Evolutionary conservation across 2,329 filamentous ascomycete species (phyloP), one percentile per base, ranked within the genome.

Genomic region (Pseudonectria buxi): DNA sequence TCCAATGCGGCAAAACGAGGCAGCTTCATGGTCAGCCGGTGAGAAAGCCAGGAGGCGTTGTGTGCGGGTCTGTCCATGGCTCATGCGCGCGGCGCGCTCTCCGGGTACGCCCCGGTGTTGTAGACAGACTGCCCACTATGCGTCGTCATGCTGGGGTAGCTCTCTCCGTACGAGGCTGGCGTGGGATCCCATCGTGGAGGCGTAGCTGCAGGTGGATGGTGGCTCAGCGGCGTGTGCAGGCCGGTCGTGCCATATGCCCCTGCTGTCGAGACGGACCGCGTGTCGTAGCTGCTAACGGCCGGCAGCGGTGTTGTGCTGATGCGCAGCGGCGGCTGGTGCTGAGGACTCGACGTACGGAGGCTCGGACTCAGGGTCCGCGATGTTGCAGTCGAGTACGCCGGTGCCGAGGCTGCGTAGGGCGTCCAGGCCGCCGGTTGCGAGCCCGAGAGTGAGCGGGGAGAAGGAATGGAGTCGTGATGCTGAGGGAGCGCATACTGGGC

Each of bases 361-460:
- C 45, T 50, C 4, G 61, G 61, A 40, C 61, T 64, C 24, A 76
- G 55, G 0, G 69, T 61, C n/a, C 71, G 65, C 7, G 53, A 50
- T 7, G 58, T 43, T 2, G 54, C 47, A 2, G 61, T 55, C 2
- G 54, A 50, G 37, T 64, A 64, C 10, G 55, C 45, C 2, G 56
- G 47, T 6, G 53, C 49, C 2, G 59, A 44, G 2, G 60, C 46
- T 11, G 63, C 56, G 47, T 74, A 74, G 1, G 64, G 54, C 1
- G 59, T 59, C 74, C 73, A 77, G n/a, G 61, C 59, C 9, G 5
- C 18, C 2, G 68, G 56, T 4, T 66, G 60, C 2, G 64, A 65
- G 3, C 69, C 68, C 0, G 68, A 63, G 3, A 76, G 57, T 2
- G 72, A 72, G 2, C 73, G 62, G 1, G 73, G 72, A 7, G 72